These are phyloP conservation scores for Blastobotrys chiropterorum DNA, from an alignment of 805 yeast genomes.

Conservation along the genomic window DNA sequence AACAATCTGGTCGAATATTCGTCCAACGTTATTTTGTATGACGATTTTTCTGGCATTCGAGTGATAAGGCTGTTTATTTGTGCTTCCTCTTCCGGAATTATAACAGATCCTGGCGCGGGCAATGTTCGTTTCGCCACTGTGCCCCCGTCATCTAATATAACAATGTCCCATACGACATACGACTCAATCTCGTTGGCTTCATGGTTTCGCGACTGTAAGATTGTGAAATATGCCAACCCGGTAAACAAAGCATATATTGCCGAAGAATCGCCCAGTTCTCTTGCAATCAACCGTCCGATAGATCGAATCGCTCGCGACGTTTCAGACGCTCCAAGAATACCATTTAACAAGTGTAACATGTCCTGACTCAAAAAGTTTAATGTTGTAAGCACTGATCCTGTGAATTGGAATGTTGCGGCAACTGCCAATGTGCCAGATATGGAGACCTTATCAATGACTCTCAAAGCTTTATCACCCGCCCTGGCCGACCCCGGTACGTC, in stretches of 20 bases:
- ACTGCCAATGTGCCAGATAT: constrained; percentile 26
- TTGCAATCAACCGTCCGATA: constrained; percentile 22
- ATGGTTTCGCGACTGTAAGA: constrained; percentile 26
- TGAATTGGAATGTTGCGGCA: constrained; percentile 26
- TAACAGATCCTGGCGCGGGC: constrained; percentile 7
- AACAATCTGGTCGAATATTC: constrained; percentile 11
- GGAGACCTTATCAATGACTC: constrained; percentile 19
- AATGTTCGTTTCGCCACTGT: constrained; percentile 13
- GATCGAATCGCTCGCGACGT: constrained; percentile 27
- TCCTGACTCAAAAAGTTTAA: constrained; percentile 25
- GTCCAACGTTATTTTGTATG: constrained; percentile 16
- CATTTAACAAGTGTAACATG: constrained; percentile 26
- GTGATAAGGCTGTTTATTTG: constrained; percentile 10
- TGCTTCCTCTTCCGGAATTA: constrained; percentile 8
- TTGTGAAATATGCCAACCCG: constrained; percentile 26
- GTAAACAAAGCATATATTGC: constrained; percentile 26
- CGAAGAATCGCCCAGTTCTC: constrained; percentile 27
- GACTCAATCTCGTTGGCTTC: constrained; percentile 18
- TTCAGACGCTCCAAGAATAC: constrained; percentile 31
- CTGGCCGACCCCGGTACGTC: constrained; percentile 25
- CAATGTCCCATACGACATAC: constrained; percentile 30
- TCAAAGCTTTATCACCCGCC: constrained; percentile 22
- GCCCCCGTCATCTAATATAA: constrained; percentile 30
- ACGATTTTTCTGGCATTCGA: constrained; percentile 15
- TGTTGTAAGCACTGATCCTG: constrained; percentile 21